Percentiles rank a stretch among this genome's conserved stretches.
Conservation (phyloP, 495 filamentous ascomycete genomes). For the Penicillium mononematosum region DNA sequence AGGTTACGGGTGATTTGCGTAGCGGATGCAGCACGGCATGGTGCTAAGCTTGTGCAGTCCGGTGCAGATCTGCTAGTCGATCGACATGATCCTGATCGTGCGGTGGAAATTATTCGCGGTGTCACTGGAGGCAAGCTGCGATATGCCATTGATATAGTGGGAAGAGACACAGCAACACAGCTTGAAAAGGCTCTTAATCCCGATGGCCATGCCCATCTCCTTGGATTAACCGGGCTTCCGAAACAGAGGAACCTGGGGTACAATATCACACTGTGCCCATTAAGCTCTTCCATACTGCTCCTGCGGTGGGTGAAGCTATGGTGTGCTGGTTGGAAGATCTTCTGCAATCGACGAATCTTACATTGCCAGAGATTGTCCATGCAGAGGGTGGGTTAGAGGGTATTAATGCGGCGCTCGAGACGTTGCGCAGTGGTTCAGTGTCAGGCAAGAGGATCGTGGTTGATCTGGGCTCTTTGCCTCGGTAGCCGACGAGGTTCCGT, state of each 20-base stretch:
- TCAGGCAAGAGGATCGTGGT: conserved; percentile 62
- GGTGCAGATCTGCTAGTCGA: conserved; percentile 63
- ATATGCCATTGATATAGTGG: conserved; percentile 63
- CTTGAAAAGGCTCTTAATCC: conserved; percentile 47
- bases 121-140: conserved; percentile 54
- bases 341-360: conserved; percentile 45
- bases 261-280: conserved; percentile 63
- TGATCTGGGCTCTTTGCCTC: conserved; percentile 26
- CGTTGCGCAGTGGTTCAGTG: conserved; percentile 54
- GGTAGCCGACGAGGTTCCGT: neutral
- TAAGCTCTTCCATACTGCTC: conserved; percentile 64
- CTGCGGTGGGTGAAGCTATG: conserved; percentile 54
- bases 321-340: conserved; percentile 61
- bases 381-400: conserved; percentile 58
- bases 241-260: conserved; percentile 47
- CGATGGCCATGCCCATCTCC: conserved; percentile 51
- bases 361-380: conserved; percentile 57
- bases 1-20: conserved; percentile 58
- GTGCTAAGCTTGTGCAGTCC: conserved; percentile 49
- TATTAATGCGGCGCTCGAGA: conserved; percentile 61
- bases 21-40: conserved; percentile 61
- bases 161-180: conserved; percentile 54
- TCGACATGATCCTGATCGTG: conserved; percentile 56
- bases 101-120: conserved; percentile 57
- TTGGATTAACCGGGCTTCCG: conserved; percentile 62